Evolutionary conservation across 2,329 filamentous ascomycete species (phyloP).

Genomic region (Colletotrichum sp.): DNA sequence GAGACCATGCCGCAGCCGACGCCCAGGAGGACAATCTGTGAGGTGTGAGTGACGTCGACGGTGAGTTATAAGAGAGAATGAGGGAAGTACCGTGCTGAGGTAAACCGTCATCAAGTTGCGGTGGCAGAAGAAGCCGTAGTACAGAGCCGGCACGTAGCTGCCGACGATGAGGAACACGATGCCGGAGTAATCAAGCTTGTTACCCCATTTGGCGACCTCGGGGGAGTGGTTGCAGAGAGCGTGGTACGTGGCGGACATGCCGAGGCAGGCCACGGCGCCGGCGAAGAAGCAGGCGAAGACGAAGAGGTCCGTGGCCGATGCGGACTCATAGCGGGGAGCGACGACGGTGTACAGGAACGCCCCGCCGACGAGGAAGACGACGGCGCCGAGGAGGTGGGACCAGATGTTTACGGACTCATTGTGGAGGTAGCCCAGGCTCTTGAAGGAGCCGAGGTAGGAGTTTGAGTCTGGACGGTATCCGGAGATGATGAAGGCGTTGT

Average conservation of each 20-base stretch:
- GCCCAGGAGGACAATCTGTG: constrained; percentile 77
- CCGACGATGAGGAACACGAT: constrained; percentile 93
- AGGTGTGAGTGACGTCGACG: constrained; percentile 13
- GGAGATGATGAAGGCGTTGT: constrained; percentile 59
- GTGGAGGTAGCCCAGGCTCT: constrained; percentile 58
- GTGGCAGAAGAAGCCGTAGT: constrained; percentile 82
- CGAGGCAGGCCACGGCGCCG: constrained; percentile 74
- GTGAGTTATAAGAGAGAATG: background rate
- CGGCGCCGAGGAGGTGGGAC: constrained; percentile 68
- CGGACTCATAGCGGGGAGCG: constrained; percentile 68
- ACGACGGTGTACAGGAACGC: constrained; percentile 61
- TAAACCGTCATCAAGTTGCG: constrained; percentile 71
- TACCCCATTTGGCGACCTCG: constrained; percentile 79
- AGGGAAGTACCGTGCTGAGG: constrained; percentile 69
- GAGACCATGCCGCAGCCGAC: constrained; percentile 78
- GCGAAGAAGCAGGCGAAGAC: constrained; percentile 81
- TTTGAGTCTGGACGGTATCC: constrained; percentile 58
- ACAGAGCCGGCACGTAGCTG: constrained; percentile 86
- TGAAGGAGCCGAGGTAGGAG: constrained; percentile 50
- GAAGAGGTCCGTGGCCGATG: constrained; percentile 65
- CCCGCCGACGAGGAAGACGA: constrained; percentile 58
- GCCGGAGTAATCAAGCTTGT: constrained; percentile 92
- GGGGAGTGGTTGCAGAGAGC: constrained; percentile 84
- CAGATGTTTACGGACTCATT: constrained; percentile 69
- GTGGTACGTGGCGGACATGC: constrained; percentile 87